A percentile compares a stretch with the other conserved stretches of the same genome.
Evolutionary conservation across 1,284 basidiomycete genomes (phyloP).

Genomic region (Flammula alnicola): DNA sequence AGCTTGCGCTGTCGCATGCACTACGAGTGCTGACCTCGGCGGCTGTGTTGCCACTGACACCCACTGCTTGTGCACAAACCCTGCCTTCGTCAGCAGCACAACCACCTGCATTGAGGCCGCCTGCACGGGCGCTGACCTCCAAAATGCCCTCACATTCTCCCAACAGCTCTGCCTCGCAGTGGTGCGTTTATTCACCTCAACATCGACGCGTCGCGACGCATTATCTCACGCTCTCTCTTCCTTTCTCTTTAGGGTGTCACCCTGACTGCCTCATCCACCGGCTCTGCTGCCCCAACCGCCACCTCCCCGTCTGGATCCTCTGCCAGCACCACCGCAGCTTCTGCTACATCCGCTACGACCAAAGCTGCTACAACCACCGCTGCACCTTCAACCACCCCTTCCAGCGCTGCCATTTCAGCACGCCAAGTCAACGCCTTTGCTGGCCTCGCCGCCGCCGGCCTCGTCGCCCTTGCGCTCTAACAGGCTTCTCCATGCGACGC

Average conservation of each 20-base stretch:
- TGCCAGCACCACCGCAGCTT: slow-evolving; percentile 9
- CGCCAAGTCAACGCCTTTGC: slow-evolving; percentile 41
- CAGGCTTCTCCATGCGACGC: background rate
- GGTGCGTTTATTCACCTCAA: slow-evolving; percentile 41
- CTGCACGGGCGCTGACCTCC: slow-evolving; percentile 53
- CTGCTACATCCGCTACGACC: slow-evolving; percentile 15
- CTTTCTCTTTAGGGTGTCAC: slow-evolving; percentile 50
- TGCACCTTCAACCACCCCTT: slow-evolving; percentile 7
- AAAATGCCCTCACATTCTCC: slow-evolving; percentile 48
- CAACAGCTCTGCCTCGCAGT: slow-evolving; percentile 51
- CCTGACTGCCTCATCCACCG: slow-evolving; percentile 32
- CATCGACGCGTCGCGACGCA: no score
- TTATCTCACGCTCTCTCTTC: slow-evolving; percentile 1
- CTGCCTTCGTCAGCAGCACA: slow-evolving; percentile 48
- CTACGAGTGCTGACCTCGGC: slow-evolving; percentile 43
- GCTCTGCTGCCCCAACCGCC: slow-evolving; percentile 16
- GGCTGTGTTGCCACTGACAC: slow-evolving; percentile 49
- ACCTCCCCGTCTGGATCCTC: slow-evolving; percentile 6
- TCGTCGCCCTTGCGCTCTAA: slow-evolving; percentile 39
- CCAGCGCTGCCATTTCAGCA: slow-evolving; percentile 27
- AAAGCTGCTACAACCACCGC: slow-evolving; percentile 26
- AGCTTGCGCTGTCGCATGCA: slow-evolving; percentile 58
- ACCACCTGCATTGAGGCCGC: slow-evolving; percentile 49
- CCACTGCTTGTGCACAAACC: slow-evolving; percentile 55
- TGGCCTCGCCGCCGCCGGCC: slow-evolving; percentile 44